Percentiles rank a stretch among this genome's conserved stretches.
phyloP scores from a whole-genome alignment of 768 basidiomycete species.

The Ramaria sp. region DNA sequence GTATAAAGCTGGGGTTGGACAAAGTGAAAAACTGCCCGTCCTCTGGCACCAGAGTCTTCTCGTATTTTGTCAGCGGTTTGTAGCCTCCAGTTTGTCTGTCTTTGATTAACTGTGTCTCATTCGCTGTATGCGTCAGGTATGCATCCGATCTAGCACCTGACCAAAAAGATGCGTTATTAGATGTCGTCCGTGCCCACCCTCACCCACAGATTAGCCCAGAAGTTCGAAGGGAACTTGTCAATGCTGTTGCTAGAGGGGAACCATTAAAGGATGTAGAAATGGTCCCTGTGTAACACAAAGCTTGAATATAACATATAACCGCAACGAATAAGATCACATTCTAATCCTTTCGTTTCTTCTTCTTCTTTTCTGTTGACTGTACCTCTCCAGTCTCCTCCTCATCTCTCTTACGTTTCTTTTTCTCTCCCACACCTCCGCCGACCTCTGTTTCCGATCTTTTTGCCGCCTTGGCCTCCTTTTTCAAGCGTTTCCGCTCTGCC shows the following conservation, averaged over 20 bases:
- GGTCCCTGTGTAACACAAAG: slow-evolving; percentile 15
- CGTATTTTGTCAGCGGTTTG: slow-evolving; percentile 84
- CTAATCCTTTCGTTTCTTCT: slow-evolving; percentile 5
- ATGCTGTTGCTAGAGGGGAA: slow-evolving; percentile 78
- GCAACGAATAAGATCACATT: neutral
- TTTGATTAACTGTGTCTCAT: neutral
- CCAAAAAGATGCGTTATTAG: slow-evolving; percentile 94
- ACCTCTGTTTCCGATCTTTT: slow-evolving; percentile 4
- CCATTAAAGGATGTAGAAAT: slow-evolving; percentile 59
- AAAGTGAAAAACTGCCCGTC: slow-evolving; percentile 81
- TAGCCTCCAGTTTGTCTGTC: slow-evolving; percentile 8
- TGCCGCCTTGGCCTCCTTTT: slow-evolving; percentile 4
- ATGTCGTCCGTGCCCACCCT: slow-evolving; percentile 76
- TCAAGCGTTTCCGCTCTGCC: neutral
- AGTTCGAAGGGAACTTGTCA: slow-evolving; percentile 82
- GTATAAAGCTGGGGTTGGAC: slow-evolving; percentile 61
- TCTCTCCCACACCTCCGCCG: slow-evolving; percentile 9
- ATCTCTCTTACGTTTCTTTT: slow-evolving; percentile 10
- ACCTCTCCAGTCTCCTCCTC: slow-evolving; percentile 10
- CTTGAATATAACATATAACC: neutral
- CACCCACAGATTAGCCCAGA: slow-evolving; percentile 86
- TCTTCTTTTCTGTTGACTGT: slow-evolving; percentile 7
- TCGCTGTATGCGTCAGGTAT: slow-evolving; percentile 45
- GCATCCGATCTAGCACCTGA: slow-evolving; percentile 90
- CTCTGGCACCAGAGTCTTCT: slow-evolving; percentile 97